Percentiles rank a stretch among this genome's conserved stretches.
Conservation (phyloP, 352 stramenopile genomes). For the Phytopythium oedochilum region DNA sequence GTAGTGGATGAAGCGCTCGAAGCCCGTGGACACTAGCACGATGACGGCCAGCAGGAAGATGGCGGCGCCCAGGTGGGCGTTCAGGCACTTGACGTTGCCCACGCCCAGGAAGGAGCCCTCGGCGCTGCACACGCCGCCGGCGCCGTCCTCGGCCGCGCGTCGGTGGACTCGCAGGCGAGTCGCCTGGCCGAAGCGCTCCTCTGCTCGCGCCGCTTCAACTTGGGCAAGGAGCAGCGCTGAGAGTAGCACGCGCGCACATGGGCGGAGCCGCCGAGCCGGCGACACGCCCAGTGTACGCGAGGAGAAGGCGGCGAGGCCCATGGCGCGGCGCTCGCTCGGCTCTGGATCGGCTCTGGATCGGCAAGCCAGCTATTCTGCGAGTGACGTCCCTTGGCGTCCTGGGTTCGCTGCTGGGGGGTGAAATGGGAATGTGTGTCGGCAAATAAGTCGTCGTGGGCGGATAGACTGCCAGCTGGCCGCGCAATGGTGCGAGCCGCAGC, state of each 20-base stretch:
- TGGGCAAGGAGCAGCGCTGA: not conserved
- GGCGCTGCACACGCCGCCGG: not conserved
- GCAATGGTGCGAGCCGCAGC: too few relatives aligned
- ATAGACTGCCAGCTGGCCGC: not conserved
- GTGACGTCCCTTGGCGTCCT: not conserved
- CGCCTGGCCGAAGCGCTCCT: not conserved
- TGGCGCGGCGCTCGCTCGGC: too few relatives aligned
- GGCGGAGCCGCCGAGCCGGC: not conserved
- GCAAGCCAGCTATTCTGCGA: not conserved
- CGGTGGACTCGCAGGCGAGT: not conserved
- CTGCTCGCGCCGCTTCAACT: not conserved
- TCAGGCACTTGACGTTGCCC: slow-evolving; percentile 72
- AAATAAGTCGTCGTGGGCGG: not conserved
- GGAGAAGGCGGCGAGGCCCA: not conserved
- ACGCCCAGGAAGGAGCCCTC: slow-evolving; percentile 67
- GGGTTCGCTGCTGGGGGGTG: not conserved
- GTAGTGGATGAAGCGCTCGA: slow-evolving; percentile 50
- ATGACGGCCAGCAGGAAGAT: slow-evolving; percentile 80
- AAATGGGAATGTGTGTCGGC: not conserved
- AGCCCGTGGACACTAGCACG: slow-evolving; percentile 59
- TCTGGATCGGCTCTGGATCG: too few relatives aligned
- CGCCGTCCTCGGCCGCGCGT: not conserved
- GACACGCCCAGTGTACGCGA: not conserved
- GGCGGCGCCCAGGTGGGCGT: slow-evolving; percentile 63
- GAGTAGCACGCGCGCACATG: not conserved